Conservation (phyloP, 2,329 filamentous ascomycete genomes). For the Mycogone perniciosa region DNA sequence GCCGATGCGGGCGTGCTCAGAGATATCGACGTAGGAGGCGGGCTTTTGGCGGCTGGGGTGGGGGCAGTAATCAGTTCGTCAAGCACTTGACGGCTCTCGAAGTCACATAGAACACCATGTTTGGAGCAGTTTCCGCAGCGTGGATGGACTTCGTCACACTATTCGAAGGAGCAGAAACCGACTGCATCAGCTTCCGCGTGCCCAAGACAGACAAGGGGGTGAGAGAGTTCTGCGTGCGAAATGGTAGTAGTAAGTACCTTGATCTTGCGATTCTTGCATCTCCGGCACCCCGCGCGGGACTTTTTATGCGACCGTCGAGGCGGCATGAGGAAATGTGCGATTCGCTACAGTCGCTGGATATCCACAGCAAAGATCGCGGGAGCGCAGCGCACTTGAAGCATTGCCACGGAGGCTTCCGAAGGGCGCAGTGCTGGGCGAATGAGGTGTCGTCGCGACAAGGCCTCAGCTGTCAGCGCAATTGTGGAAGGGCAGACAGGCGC, state of each 20-base stretch:
- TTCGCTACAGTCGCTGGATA: constrained; percentile 18
- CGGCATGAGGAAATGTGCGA: constrained; percentile 43
- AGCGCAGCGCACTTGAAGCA: constrained; percentile 23
- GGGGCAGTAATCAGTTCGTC: constrained; percentile 37
- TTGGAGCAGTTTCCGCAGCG: constrained; percentile 61
- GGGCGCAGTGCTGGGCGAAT: constrained; percentile 2
- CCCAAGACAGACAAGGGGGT: background rate
- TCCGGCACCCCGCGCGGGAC: constrained; percentile 58
- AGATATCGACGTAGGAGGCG: background rate
- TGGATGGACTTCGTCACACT: constrained; percentile 63
- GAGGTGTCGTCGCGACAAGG: background rate
- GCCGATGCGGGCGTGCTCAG: constrained; percentile 6
- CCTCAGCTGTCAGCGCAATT: background rate
- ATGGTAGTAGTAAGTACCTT: constrained; percentile 41
- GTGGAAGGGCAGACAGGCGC: constrained; percentile 1
- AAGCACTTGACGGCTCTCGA: constrained; percentile 46
- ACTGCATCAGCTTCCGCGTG: background rate
- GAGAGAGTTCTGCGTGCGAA: background rate
- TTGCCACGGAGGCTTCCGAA: constrained; percentile 23
- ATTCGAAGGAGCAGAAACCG: background rate
- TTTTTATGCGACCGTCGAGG: constrained; percentile 64
- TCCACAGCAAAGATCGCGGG: constrained; percentile 21
- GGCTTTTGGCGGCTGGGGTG: constrained; percentile 24
- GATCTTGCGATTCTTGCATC: constrained; percentile 63
- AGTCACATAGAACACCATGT: constrained; percentile 61